These are phyloP conservation scores for Pestalotiopsis sp. DNA, from an alignment of 2,329 filamentous ascomycete species.

Conservation along the genomic window DNA sequence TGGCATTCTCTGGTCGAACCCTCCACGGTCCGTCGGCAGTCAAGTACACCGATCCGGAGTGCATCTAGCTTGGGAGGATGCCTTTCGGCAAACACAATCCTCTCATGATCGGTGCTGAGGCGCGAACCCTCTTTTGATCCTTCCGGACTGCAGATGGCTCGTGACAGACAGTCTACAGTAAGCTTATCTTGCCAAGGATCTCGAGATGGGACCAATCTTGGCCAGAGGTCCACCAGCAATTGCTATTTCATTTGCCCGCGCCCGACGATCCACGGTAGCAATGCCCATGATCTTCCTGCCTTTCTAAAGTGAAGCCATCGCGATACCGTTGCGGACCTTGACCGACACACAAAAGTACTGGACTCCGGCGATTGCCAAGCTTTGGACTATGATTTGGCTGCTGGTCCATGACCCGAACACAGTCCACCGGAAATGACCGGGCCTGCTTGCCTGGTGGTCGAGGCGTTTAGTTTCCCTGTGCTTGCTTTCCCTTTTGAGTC, in stretches of 20 bases:
- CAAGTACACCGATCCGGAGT: neutral
- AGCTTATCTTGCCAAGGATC: neutral
- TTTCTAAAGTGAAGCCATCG: neutral
- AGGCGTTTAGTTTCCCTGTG: neutral
- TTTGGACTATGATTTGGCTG: neutral
- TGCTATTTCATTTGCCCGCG: neutral
- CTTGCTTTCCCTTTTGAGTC: neutral
- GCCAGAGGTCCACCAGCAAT: neutral
- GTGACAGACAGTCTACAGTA: neutral
- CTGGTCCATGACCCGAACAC: neutral
- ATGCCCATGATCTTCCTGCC: neutral
- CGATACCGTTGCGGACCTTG: neutral
- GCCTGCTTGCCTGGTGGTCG: neutral
- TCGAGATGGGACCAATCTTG: neutral
- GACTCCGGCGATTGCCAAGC: neutral
- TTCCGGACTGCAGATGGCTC: neutral
- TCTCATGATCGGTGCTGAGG: neutral
- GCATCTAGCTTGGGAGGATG: neutral
- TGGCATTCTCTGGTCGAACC: neutral
- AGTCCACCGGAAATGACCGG: neutral
- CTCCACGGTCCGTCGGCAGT: neutral
- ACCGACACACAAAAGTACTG: neutral
- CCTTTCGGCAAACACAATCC: neutral
- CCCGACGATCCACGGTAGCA: neutral
- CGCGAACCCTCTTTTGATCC: neutral